Percentiles rank a stretch among this genome's conserved stretches.
Evolutionary conservation across 352 stramenopile genomes (phyloP).

Genomic region (Pythium volutum): DNA sequence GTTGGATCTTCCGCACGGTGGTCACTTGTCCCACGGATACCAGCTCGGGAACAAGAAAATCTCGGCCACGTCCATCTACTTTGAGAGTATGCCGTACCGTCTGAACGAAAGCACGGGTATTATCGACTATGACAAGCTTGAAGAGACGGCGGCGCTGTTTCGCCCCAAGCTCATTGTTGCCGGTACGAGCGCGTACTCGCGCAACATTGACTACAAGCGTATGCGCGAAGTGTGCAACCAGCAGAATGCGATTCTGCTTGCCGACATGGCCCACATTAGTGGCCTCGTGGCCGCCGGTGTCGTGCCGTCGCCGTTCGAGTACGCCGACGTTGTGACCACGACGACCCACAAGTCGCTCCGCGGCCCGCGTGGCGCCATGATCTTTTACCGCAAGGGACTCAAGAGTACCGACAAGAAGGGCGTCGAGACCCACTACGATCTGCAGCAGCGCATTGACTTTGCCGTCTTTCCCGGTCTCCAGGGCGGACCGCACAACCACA

Average conservation of each 20-base stretch:
- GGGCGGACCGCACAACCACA: slow-evolving; percentile 99
- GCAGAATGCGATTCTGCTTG: slow-evolving; percentile 95
- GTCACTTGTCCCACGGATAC: slow-evolving; percentile 98
- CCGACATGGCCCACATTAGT: slow-evolving; percentile 99
- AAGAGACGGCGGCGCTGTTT: slow-evolving; percentile 92
- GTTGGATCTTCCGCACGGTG: slow-evolving; percentile 97
- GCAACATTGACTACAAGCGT: slow-evolving; percentile 98
- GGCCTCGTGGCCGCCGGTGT: slow-evolving; percentile 96
- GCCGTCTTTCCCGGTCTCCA: slow-evolving; percentile 98
- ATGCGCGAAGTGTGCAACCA: slow-evolving; percentile 95
- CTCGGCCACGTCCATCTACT: slow-evolving; percentile 98
- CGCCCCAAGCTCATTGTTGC: slow-evolving; percentile 98
- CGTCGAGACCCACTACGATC: slow-evolving; percentile 90
- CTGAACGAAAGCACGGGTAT: slow-evolving; percentile 94
- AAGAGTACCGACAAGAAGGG: slow-evolving; percentile 96
- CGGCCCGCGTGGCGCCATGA: slow-evolving; percentile 98
- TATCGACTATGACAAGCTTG: slow-evolving; percentile 99
- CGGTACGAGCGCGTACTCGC: slow-evolving; percentile 97
- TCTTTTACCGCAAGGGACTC: slow-evolving; percentile 98
- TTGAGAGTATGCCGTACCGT: slow-evolving; percentile 99
- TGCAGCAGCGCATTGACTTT: slow-evolving; percentile 99
- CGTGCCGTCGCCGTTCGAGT: slow-evolving; percentile 97
- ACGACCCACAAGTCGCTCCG: slow-evolving; percentile 99
- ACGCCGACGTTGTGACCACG: slow-evolving; percentile 98
- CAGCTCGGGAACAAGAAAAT: slow-evolving; percentile 99